Evolutionary conservation across 116 monocot species (phyloP).

Genomic region (Trichopus zeylanicus): DNA sequence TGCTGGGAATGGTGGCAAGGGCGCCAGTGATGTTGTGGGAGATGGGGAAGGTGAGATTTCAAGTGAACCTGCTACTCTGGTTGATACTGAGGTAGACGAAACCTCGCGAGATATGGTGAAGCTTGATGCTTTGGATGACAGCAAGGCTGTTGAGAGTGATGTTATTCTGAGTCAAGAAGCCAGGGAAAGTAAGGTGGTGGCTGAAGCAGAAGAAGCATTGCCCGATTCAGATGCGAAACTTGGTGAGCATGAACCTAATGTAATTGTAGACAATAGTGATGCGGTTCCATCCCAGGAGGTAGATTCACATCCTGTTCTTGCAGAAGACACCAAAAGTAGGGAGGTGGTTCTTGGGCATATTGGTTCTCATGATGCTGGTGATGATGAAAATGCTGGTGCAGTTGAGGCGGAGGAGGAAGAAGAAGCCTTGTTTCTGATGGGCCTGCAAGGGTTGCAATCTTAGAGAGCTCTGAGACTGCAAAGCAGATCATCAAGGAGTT

Average conservation of each 20-base stretch:
- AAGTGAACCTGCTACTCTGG: neutral
- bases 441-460: conserved; percentile 32
- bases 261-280: neutral
- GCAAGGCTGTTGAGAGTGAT: neutral
- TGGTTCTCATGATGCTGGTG: conserved; percentile 14
- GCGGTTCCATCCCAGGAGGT: neutral
- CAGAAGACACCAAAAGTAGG: conserved; percentile 5
- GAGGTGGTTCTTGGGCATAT: neutral
- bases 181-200: conserved; percentile 4
- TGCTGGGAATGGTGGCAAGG: conserved; percentile 1
- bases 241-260: neutral
- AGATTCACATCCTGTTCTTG: neutral
- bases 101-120: too few species aligned
- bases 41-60: conserved; percentile 1
- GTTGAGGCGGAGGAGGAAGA: conserved; percentile 18
- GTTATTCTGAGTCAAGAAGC: neutral
- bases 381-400: conserved; percentile 12
- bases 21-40: neutral
- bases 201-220: neutral
- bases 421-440: conserved; percentile 15
- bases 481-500: conserved; percentile 51
- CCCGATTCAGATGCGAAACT: neutral
- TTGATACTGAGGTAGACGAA: neutral
- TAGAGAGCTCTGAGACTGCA: conserved; percentile 38
- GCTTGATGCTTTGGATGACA: neutral